Conservation (phyloP, 768 basidiomycete genomes). For the Dacryopinax primogenitus region DNA sequence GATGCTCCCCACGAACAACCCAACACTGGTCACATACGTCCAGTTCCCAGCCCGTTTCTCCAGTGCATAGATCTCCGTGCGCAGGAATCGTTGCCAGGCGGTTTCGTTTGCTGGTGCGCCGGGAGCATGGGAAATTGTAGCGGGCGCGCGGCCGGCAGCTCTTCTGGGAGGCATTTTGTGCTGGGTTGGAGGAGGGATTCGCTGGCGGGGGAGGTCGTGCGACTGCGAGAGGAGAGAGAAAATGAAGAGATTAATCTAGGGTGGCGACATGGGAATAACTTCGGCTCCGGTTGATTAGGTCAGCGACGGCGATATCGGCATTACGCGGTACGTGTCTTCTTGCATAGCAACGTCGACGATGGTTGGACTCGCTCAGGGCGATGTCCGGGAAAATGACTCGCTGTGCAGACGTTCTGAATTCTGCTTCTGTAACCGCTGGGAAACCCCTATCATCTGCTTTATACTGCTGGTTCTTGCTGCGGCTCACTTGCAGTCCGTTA, state of each 20-base stretch:
- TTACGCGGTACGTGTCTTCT: not conserved
- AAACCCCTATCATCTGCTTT: too few species aligned
- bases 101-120: slow-evolving; percentile 11
- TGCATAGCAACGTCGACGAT: not conserved
- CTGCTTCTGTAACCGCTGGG: too few species aligned
- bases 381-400: too few species aligned
- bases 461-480: too few species aligned
- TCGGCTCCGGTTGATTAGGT: not conserved
- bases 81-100: slow-evolving; percentile 15
- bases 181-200: not conserved
- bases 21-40: slow-evolving; percentile 50
- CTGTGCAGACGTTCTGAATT: too few species aligned
- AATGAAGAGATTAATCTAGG: not conserved
- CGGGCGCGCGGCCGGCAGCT: not conserved
- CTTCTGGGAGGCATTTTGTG: not conserved
- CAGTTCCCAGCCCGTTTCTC: slow-evolving; percentile 66
- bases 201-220: not conserved
- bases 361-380: too few species aligned
- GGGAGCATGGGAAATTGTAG: not conserved
- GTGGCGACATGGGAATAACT: not conserved
- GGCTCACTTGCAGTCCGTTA: too few species aligned
- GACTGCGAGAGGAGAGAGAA: not conserved
- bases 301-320: not conserved
- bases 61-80: slow-evolving; percentile 39
- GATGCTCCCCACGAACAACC: slow-evolving; percentile 59